Conservation (phyloP, 768 basidiomycete genomes). For the Tremella yokohamensis region DNA sequence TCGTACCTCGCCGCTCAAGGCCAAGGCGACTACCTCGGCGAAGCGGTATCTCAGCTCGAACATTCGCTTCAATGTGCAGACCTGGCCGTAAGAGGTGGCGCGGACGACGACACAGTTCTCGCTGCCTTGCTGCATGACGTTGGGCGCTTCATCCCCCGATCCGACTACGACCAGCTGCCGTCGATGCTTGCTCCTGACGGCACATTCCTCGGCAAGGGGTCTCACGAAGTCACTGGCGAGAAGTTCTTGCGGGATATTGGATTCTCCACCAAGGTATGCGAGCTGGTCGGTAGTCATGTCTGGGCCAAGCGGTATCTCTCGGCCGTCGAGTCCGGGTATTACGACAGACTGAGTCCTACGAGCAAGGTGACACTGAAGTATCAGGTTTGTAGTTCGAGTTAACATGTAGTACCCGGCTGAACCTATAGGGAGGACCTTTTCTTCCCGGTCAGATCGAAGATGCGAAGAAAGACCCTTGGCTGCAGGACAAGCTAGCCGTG, state of each 20-base stretch:
- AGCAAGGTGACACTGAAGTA: slow-evolving; percentile 15
- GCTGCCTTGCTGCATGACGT: slow-evolving; percentile 18
- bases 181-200: slow-evolving; percentile 2
- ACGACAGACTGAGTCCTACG: slow-evolving; percentile 2
- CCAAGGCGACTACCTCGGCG: slow-evolving; percentile 17
- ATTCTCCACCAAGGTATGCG: slow-evolving; percentile 14
- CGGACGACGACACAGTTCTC: slow-evolving; percentile 11
- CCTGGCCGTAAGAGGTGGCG: slow-evolving; percentile 8
- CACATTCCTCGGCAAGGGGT: slow-evolving; percentile 1
- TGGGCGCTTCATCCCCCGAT: slow-evolving; percentile 15
- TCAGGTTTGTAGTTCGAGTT: slow-evolving; percentile 8
- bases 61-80: slow-evolving; percentile 16
- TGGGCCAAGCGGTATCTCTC: slow-evolving; percentile 18
- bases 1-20: slow-evolving; percentile 9
- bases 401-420: neutral
- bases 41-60: slow-evolving; percentile 19
- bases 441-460: slow-evolving; percentile 6
- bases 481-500: slow-evolving; percentile 13
- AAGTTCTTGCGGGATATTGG: slow-evolving; percentile 10
- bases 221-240: slow-evolving; percentile 16
- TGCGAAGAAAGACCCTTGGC: slow-evolving; percentile 7
- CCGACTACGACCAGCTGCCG: slow-evolving; percentile 8
- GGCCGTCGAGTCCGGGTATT: slow-evolving; percentile 13
- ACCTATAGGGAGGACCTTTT: slow-evolving; percentile 16
- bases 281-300: slow-evolving; percentile 20